Base-by-base conservation (phyloP, 2,329 filamentous ascomycete species). In the Phoma sp. region DNA sequence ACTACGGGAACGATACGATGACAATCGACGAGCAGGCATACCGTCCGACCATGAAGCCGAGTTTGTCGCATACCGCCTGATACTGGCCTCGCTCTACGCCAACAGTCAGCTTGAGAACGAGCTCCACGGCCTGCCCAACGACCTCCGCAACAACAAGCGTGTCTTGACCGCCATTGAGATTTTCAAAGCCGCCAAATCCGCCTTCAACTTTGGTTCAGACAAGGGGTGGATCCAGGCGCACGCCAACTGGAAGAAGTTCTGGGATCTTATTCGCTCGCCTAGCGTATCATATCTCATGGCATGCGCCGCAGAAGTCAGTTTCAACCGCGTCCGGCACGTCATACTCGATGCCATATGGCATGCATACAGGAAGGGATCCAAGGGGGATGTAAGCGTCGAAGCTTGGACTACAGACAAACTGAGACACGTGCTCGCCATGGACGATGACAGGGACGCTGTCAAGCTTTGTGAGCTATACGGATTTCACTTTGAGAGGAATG, bases 251-350 rank as follows among this genome's bases (percentile, higher is more conserved):
- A 73, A 79, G 40, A 76, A 77, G 2, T 87, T 87, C 61, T 88
- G 86, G 78, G 77, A 75, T 9, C 63, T 85, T 15, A 70, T 88
- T 34, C 76, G 77, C 47, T 87, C 84, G 1, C 76, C 76, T 3
- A 75, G 78, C 26, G 79, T 85, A 1, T 84, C 85, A 0, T 88
- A 87, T 62, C 73, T 87, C 7, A 84, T 86, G 81, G 85, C 82
- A 7, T 88, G 86, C 69, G 83, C 86, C 20, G 83, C 84, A 1
- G 86, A 88, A 62, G 81, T 86, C 10, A 83, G 83, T 57, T 88
- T 88, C 72, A 83, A 83, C 47, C 74, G 82, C 21, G 74, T 88
- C 36, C 82, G 86, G 10, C 78, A 83, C 43, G 81, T 79, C 20
- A 80, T 82, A 5, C 77, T 88, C 38, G 80, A 83, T 32, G 77